Evolutionary conservation across 129 eudicot genomes (phyloP).

Genomic region (Oenanthe sinensis): DNA sequence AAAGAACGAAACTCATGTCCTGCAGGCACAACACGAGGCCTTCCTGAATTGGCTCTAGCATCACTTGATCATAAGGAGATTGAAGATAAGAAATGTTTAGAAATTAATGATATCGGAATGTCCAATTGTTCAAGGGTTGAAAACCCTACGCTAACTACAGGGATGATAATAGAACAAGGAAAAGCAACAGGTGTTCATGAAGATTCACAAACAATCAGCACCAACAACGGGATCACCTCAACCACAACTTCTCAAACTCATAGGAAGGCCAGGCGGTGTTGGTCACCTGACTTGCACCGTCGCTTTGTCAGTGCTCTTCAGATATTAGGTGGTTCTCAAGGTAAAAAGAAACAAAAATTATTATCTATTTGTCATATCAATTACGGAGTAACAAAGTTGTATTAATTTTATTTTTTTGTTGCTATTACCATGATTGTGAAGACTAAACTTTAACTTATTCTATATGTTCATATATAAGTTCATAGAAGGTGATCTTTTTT

Average conservation of each 20-base stretch:
- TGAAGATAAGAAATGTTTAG: constrained; percentile 37
- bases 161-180: constrained; percentile 11
- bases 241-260: constrained; percentile 49
- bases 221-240: constrained; percentile 16
- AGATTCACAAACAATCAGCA: constrained; percentile 37
- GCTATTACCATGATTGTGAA: constrained; percentile 5
- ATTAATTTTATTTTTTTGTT: background rate
- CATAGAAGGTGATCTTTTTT: constrained; percentile 17
- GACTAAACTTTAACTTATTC: constrained; percentile 11
- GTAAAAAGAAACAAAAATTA: constrained; percentile 20
- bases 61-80: constrained; percentile 42
- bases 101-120: constrained; percentile 16
- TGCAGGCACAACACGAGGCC: constrained; percentile 12
- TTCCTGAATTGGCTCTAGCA: constrained; percentile 69
- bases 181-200: constrained; percentile 2
- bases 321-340: constrained; percentile 99
- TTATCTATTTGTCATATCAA: background rate
- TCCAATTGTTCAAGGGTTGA: constrained; percentile 28
- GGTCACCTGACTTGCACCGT: constrained; percentile 98
- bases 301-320: constrained; percentile 96
- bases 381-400: background rate
- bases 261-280: constrained; percentile 82
- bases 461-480: background rate
- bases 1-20: constrained; percentile 32
- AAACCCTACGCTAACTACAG: constrained; percentile 29